A percentile compares a stretch with the other conserved stretches of the same genome.
These are phyloP conservation scores for Hyphodiscus hymeniophilus DNA, from an alignment of 495 filamentous ascomycete species.

Conservation along the genomic window DNA sequence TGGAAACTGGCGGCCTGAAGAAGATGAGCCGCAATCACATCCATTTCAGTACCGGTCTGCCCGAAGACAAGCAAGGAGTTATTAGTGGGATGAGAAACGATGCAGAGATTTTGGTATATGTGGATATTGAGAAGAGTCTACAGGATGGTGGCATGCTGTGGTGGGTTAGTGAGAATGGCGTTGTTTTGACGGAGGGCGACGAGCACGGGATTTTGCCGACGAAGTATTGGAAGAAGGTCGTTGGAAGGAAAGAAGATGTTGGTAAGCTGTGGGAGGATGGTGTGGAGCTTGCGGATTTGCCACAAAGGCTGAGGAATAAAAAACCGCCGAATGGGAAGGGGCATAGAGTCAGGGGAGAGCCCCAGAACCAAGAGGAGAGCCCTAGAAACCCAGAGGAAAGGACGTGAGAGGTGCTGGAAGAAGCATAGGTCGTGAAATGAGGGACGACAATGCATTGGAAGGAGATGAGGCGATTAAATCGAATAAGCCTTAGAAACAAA, in stretches of 20 bases:
- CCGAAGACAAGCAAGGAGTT: conserved; percentile 39
- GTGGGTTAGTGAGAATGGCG: conserved; percentile 83
- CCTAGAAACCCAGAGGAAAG: background rate
- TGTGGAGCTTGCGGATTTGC: conserved; percentile 47
- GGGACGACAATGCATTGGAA: background rate
- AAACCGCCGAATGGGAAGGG: conserved; percentile 39
- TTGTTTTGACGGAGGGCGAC: conserved; percentile 47
- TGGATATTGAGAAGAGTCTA: conserved; percentile 62
- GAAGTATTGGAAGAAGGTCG: conserved; percentile 43
- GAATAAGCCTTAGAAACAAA: background rate
- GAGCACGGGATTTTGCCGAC: conserved; percentile 35
- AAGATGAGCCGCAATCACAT: conserved; percentile 79
- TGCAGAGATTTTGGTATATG: conserved; percentile 70
- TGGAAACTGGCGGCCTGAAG: conserved; percentile 63
- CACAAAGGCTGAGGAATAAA: conserved; percentile 30
- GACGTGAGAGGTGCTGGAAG: conserved; percentile 12
- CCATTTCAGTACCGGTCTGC: conserved; percentile 71
- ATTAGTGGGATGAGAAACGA: conserved; percentile 80
- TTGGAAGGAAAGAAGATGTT: conserved; percentile 46
- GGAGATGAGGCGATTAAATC: conserved; percentile 9
- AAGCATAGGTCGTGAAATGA: conserved; percentile 9
- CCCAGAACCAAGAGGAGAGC: conserved; percentile 4
- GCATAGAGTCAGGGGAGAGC: conserved; percentile 9
- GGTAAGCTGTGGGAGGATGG: conserved; percentile 62
- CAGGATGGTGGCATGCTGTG: conserved; percentile 59